Evolutionary conservation across 306 rosid genomes (phyloP), one percentile per base, ranked within the genome.

Genomic region (Cicer pinnatifidum): DNA sequence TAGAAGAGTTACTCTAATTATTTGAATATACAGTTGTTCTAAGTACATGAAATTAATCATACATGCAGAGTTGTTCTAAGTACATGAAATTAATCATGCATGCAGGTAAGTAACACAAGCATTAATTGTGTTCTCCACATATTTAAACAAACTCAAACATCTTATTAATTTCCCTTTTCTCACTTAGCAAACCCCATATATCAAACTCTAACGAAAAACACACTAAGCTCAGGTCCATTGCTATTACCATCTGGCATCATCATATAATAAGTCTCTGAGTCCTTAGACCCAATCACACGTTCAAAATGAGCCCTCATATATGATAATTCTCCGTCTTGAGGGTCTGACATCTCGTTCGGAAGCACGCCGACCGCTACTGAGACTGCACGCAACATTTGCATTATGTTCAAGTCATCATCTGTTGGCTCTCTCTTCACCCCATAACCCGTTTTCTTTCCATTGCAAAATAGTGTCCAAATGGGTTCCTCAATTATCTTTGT

Each of bases 181-280:
- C 13, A 40, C 73, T 61, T 63, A 8, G 48, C 28, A 9, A 43
- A 43, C n/a, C 65, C n/a, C n/a, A 5, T 41, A 41, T 20, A 52
- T 89, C 74, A 91, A 19, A 93, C 13, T 70, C 97, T 88, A 33
- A 93, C 93, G 7, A 93, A 88, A 52, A 93, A 93, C 0, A 93
- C 64, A 64, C 84, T 88, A 1, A 93, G 85, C 53, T 93, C 98
- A 53, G 87, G 87, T 0, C 96, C 98, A 40, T 64, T 78, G 39
- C 47, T 75, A 28, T 75, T 88, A 1, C 82, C 89, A 3, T 93
- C 93, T 1, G 94, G 98, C 85, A 87, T 91, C 87, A 86, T 57
- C 97, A 93, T 91, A 10, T 93, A 88, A 46, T 83, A 93, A 6
- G 97, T 85, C 75, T 93, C 98, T 0, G 98, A 91, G 28, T 93